These are phyloP conservation scores for Yarrowia sp. DNA, from an alignment of 805 yeast species.

Conservation along the genomic window DNA sequence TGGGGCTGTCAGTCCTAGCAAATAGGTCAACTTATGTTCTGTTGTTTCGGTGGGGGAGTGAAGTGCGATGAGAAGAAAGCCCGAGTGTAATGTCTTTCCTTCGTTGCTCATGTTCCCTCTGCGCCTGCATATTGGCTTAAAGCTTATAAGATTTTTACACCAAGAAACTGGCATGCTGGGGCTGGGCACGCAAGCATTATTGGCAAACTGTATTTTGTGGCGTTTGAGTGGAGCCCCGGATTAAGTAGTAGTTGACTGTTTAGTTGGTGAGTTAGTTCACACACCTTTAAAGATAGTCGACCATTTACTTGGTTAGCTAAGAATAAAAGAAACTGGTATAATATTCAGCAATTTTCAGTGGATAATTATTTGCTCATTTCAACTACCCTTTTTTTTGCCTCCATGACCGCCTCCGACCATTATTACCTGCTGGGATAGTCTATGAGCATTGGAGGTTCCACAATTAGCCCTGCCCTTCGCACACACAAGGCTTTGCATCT, in stretches of 20 bases:
- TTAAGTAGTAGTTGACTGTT: too few species aligned
- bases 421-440: not conserved
- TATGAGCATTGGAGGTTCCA: not conserved
- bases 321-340: too few species aligned
- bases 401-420: not conserved
- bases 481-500: not conserved
- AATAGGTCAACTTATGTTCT: not conserved
- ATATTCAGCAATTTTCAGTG: too few species aligned
- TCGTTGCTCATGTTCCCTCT: constrained; percentile 24
- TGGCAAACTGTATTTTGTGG: not conserved
- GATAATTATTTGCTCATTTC: too few species aligned
- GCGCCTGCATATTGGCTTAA: constrained; percentile 23
- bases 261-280: too few species aligned
- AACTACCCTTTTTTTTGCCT: too few species aligned
- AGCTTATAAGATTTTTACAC: constrained; percentile 15
- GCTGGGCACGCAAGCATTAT: not conserved
- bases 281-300: too few species aligned
- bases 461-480: too few species aligned
- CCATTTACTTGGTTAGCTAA: too few species aligned
- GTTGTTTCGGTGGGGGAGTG: not conserved
- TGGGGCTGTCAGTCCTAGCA: not conserved
- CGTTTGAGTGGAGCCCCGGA: not conserved
- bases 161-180: not conserved
- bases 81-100: constrained; percentile 5
- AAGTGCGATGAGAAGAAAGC: not conserved